Evolutionary conservation across 257 asterid genomes (phyloP), one percentile per base, ranked within the genome.

Genomic region (Handroanthus guayacan): DNA sequence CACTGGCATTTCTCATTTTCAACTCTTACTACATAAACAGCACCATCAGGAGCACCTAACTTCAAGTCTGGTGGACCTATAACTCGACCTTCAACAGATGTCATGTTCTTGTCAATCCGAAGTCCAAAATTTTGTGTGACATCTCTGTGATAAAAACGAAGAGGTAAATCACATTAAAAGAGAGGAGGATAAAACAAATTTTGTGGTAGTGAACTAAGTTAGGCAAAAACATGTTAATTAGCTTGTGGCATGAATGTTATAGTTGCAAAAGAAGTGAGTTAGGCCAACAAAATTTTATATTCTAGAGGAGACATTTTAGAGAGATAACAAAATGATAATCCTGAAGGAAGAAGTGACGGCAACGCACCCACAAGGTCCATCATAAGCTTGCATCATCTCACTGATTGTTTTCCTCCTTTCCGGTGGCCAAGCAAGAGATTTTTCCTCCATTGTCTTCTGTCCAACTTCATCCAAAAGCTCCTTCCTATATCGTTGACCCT

Each of bases 301-400:
- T 8, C 8, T 34, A 20, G 16, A 56, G 13, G 72, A 6, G 37
- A 62, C 14, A 44, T 36, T 37, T 20, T 5, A 51, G 34, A 60
- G 34, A 60, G 67, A 64, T n/a, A 60, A 44, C 37, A 41, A 17
- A 52, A 61, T 10, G 9, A 57, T 62, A 37, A 17, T 6, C 20
- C 14, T 8, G 12, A 2, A 39, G 79, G 79, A 20, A 37, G 18
- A 41, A 52, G 65, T 18, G 66, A 70, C 68, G 45, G 14, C 60
- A 36, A 83, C 85, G 17, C 87, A 90, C 97, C 97, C 96, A 60
- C 81, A 80, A 69, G 97, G 96, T 67, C 96, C 97, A 85, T 92
- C 96, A 62, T 63, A 16, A 58, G 87, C 91, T 60, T 63, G 82
- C 84, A 92, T 82, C 88, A 86, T 87, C 71, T 79, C 87, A 67